These are phyloP conservation scores for Alternaria ventricosa DNA, from an alignment of 2,329 filamentous ascomycete species.

Conservation along the genomic window DNA sequence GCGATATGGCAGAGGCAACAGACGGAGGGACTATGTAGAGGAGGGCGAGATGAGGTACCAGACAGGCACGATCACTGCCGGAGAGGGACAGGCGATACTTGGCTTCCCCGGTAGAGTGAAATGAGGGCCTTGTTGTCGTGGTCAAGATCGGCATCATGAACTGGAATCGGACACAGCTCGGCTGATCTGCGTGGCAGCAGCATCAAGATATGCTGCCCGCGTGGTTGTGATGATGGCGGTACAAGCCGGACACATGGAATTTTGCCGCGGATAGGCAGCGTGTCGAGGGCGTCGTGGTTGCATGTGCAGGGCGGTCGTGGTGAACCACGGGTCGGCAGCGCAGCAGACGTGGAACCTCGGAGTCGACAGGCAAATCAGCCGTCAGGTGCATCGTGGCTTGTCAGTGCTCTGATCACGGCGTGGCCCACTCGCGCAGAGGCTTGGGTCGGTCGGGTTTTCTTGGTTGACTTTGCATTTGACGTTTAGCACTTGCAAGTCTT, in stretches of 20 bases:
- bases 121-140: neutral
- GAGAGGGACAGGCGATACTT: constrained; percentile 2
- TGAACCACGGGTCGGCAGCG: neutral
- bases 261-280: neutral
- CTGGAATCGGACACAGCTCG: constrained; percentile 10
- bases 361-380: neutral
- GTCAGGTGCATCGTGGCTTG: neutral
- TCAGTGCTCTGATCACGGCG: neutral
- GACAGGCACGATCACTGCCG: neutral
- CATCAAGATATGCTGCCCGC: neutral
- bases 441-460: constrained; percentile 1
- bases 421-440: constrained; percentile 1
- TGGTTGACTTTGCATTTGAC: constrained; percentile 16
- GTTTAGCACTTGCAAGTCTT: constrained; percentile 13
- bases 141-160: constrained; percentile 9
- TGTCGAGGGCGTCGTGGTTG: neutral
- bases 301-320: neutral
- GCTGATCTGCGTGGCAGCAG: constrained; percentile 11
- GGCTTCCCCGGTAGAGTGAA: neutral
- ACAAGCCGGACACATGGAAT: constrained; percentile 4
- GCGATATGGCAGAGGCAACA: neutral
- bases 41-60: neutral
- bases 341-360: neutral
- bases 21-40: neutral
- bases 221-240: neutral